phyloP scores from a whole-genome alignment of 768 basidiomycete species.

The Leccinum rimulosum region DNA sequence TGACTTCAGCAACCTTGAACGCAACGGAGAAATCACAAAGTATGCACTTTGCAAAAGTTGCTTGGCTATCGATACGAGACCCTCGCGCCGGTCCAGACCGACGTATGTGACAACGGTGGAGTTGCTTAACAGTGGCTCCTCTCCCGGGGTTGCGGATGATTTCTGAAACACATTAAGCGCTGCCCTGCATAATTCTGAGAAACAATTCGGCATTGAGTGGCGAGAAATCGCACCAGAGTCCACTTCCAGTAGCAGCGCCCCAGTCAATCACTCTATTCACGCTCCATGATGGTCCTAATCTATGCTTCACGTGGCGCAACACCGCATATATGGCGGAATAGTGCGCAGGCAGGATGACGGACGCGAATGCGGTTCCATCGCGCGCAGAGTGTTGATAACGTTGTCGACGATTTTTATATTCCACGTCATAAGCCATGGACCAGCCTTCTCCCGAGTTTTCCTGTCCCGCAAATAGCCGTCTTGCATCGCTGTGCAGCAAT shows the following conservation, averaged over 20 bases:
- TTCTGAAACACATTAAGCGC: conserved; percentile 62
- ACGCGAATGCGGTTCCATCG: conserved; percentile 82
- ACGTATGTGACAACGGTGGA: conserved; percentile 62
- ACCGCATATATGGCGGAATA: conserved; percentile 81
- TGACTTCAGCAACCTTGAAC: conserved; percentile 12
- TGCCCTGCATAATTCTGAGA: conserved; percentile 48
- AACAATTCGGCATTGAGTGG: conserved; percentile 4
- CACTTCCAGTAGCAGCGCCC: conserved; percentile 81
- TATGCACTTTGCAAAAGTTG: conserved; percentile 55
- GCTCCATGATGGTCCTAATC: conserved; percentile 62
- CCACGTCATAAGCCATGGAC: conserved; percentile 53
- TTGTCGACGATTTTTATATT: conserved; percentile 61
- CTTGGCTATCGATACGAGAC: conserved; percentile 64
- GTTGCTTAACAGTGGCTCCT: conserved; percentile 39
- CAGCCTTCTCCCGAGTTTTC: conserved; percentile 40
- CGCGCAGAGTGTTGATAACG: conserved; percentile 56
- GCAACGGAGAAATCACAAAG: neutral
- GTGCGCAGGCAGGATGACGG: conserved; percentile 82
- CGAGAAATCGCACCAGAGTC: conserved; percentile 61
- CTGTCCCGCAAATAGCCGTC: conserved; percentile 58
- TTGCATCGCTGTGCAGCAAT: conserved; percentile 65
- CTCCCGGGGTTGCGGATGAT: conserved; percentile 22
- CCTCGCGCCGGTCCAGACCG: conserved; percentile 76
- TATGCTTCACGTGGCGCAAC: conserved; percentile 58
- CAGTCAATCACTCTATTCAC: conserved; percentile 72